Evolutionary conservation across 495 filamentous ascomycete species (phyloP), one percentile per base, ranked within the genome.

Genomic region (Trichoderma gamsii): DNA sequence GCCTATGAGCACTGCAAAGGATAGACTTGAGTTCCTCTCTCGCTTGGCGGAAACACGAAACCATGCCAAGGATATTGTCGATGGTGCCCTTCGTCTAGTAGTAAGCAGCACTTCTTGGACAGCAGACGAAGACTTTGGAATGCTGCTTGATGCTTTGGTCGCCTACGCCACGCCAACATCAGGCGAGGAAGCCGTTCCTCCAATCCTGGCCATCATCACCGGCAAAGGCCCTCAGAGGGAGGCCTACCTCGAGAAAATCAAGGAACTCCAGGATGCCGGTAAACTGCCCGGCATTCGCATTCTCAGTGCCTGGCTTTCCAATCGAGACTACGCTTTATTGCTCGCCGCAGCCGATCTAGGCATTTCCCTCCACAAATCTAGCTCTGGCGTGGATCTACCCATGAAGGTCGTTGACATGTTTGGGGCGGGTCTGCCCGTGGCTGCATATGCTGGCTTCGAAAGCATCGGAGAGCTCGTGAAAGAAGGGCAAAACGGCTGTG

Each of bases 401-500:
- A 99, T 99, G 95, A 99, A 99, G 79, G 93, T 99, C 9, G 93
- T 99, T 7, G 95, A 99, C 73, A 95, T 99, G 91, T 97, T 98
- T 73, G 95, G 95, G 0, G 89, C 92, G 0, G 95, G 95, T 0
- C 77, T 99, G 65, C 95, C 95, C 0, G 96, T 99, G 4, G 89
- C 88, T 2, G 95, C 92, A 25, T 97, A 92, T 85, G 82, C 79
- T 25, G 84, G 82, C 9, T 97, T 93, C 72, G 86, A 92, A 75
- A 92, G 92, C 65, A 97, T 94, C 85, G 83, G 86, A 23, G 93
- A 97, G 79, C 77, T 97, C 66, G 90, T 97, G 4, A 88, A 82
- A 25, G 92, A 97, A 72, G 90, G 89, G n/a, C 82, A 88, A 23
- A 97, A 97, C 75, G 93, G 93, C 15, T 79, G 82, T 66, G 92